A percentile compares a stretch with the other conserved stretches of the same genome.
Evolutionary conservation across 2,329 filamentous ascomycete species (phyloP).

Genomic region (Neofusicoccum parvum): DNA sequence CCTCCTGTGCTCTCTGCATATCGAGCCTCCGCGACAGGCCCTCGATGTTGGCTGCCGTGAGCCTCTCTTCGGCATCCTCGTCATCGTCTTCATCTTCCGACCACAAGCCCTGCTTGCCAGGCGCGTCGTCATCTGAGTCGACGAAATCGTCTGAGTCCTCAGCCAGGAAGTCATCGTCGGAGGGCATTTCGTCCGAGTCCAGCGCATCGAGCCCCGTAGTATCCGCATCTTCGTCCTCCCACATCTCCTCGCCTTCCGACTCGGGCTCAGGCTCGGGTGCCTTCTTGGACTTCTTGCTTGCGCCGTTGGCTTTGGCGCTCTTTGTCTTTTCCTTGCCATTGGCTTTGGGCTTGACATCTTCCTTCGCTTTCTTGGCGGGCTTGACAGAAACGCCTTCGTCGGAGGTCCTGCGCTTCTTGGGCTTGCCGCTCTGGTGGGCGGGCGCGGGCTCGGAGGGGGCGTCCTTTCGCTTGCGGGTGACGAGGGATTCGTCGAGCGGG

Average conservation of each 20-base stretch:
- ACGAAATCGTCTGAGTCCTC: constrained; percentile 44
- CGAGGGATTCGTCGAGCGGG: constrained; percentile 72
- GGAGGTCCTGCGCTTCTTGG: constrained; percentile 66
- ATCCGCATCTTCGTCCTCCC: constrained; percentile 40
- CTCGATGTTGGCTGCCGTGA: constrained; percentile 95
- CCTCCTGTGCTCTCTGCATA: constrained; percentile 72
- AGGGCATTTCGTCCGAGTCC: constrained; percentile 39
- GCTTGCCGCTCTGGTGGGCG: constrained; percentile 45
- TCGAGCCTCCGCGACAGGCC: constrained; percentile 87
- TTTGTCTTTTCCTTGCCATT: constrained; percentile 29
- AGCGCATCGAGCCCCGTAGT: constrained; percentile 43
- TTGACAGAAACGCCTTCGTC: constrained; percentile 46
- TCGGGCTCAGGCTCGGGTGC: constrained; percentile 31
- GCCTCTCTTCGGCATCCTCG: constrained; percentile 80
- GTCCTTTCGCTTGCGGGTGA: constrained; percentile 85
- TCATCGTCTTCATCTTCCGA: constrained; percentile 96
- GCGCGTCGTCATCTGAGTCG: constrained; percentile 69
- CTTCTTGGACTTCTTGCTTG: constrained; percentile 32
- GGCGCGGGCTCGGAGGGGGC: constrained; percentile 58
- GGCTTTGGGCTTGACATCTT: constrained; percentile 36
- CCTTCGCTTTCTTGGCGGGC: constrained; percentile 44
- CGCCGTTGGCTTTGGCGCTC: constrained; percentile 20
- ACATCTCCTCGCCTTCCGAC: constrained; percentile 29
- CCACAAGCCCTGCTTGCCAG: constrained; percentile 70
- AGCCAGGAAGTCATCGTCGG: constrained; percentile 44